Base-by-base conservation (phyloP, 495 filamentous ascomycete genomes). In the Pyrenula aspistea region DNA sequence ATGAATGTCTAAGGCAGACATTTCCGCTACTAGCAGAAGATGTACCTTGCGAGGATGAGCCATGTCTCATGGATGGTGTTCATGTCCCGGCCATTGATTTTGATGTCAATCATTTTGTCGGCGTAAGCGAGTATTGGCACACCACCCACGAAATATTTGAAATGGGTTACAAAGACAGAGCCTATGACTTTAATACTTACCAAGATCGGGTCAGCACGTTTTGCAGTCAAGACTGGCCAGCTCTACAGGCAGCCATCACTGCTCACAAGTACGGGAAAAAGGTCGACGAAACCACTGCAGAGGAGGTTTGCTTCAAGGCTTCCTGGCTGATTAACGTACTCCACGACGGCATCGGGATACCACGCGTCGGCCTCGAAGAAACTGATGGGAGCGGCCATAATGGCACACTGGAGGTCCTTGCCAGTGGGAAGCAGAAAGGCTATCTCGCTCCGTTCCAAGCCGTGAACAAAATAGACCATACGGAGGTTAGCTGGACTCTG, bases 101-200 rank as follows among this genome's bases (percentile, higher is more conserved):
- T 65, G 85, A 93, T 54, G 84, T 99, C 47, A 99, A 99, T 59
- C 93, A 97, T 65, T 99, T 99, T 63, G 85, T 99, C 23, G 93
- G 93, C 8, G 92, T 99, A 55, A 96, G 91, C 19, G 93, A 99
- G 65, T 99, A 95, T 66, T 99, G 93, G 93, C 93, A 99, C 71
- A 96, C 92, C 0, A 99, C 93, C 0, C 92, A 96, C 63, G 89
- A 94, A 53, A 83, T 96, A 0, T 96, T 97, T 62, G 87, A 89
- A 58, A 83, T 83, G 66, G 83, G 82, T 24, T 78, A 87, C 62
- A 86, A 85, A 55, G 86, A 94, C 60, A 88, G 87, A 61, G 82
- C 87, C 0, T 97, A 97, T 68, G 93, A 97, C 60, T 93, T 95
- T 61, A 80, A 85, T 31, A 90, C 86, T 0, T 99, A 96, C 63